Conservation (phyloP, 768 basidiomycete genomes). For the Nevesoporus exiguus region DNA sequence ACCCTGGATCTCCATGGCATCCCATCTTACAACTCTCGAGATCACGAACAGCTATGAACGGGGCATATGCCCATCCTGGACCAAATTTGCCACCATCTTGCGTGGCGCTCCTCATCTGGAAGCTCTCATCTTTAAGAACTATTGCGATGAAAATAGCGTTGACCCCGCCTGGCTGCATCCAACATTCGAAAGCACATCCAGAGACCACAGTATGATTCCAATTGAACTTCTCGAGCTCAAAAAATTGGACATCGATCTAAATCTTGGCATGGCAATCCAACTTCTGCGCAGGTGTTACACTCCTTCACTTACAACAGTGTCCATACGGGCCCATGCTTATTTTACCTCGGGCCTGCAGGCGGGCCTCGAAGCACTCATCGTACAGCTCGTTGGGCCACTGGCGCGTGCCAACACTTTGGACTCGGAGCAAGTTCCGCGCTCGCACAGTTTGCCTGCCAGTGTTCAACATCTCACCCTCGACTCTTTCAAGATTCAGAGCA, state of each 20-base stretch:
- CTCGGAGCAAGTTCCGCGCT: too few relatives aligned
- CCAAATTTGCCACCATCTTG: neutral
- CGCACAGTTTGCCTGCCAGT: too few relatives aligned
- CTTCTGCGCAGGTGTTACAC: neutral
- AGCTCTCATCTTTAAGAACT: neutral
- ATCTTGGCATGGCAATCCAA: neutral
- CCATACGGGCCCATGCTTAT: too few relatives aligned
- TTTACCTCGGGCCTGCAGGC: too few relatives aligned
- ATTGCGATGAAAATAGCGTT: neutral
- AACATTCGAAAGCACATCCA: too few relatives aligned
- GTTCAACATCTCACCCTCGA: neutral
- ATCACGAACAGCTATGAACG: too few relatives aligned
- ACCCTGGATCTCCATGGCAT: neutral
- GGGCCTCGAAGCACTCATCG: neutral
- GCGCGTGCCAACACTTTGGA: too few relatives aligned
- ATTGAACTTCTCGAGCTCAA: neutral
- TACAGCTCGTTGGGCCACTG: neutral
- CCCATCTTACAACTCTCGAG: neutral
- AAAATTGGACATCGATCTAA: neutral
- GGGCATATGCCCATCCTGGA: neutral
- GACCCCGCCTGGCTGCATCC: neutral
- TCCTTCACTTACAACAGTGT: neutral
- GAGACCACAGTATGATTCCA: neutral
- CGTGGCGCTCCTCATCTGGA: neutral
- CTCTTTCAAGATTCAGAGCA: neutral